These are phyloP conservation scores for Ambispora gerdemannii DNA, from an alignment of 192 early-diverging fungal species.

Conservation along the genomic window DNA sequence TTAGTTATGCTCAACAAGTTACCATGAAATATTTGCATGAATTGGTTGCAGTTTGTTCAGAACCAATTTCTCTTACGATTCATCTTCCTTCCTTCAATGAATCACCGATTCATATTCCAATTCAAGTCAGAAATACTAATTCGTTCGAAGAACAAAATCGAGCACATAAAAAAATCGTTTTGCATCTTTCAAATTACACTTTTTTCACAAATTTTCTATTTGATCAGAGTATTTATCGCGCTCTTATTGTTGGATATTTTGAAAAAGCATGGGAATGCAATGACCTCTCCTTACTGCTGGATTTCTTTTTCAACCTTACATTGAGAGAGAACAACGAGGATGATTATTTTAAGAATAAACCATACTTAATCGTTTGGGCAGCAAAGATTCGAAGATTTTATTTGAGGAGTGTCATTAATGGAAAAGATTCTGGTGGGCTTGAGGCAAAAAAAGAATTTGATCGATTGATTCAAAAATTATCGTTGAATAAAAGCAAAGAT, in stretches of 20 bases:
- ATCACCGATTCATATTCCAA: constrained; percentile 6
- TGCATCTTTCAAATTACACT: constrained; percentile 26
- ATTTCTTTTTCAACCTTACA: constrained; percentile 9
- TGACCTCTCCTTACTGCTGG: background rate
- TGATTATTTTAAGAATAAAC: background rate
- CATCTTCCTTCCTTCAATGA: constrained; percentile 20
- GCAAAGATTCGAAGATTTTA: constrained; percentile 19
- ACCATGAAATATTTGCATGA: constrained; percentile 16
- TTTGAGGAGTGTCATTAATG: constrained; percentile 3
- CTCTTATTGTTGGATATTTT: constrained; percentile 28
- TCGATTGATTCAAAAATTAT: constrained; percentile 11
- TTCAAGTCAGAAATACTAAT: background rate
- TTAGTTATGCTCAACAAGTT: constrained; percentile 25
- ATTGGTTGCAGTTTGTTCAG: background rate
- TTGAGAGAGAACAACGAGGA: background rate
- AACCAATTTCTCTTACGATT: constrained; percentile 1
- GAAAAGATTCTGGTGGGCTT: background rate
- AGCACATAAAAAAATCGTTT: background rate
- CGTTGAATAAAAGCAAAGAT: background rate
- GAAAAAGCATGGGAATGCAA: constrained; percentile 32
- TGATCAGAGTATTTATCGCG: constrained; percentile 19
- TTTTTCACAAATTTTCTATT: constrained; percentile 34
- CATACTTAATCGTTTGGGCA: background rate
- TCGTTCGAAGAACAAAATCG: background rate
- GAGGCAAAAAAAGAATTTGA: constrained; percentile 20